Base-by-base conservation (phyloP, 2,329 filamentous ascomycete species). In the Neoarthrinium moseri region DNA sequence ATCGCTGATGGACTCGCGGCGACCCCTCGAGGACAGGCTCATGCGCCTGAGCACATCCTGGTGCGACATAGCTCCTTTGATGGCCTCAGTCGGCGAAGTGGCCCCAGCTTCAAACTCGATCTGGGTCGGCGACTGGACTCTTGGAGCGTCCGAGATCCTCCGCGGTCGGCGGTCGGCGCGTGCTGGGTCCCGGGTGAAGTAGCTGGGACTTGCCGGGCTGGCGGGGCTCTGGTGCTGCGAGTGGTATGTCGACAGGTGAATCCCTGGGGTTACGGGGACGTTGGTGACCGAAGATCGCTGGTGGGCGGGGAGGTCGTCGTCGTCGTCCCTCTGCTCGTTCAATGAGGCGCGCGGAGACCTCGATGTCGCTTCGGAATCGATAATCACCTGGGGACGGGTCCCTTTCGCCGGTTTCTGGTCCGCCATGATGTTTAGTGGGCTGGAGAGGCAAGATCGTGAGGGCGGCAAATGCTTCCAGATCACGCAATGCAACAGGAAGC, bases 1-100 rank as follows among this genome's bases (percentile, higher is more conserved):
- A 43, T 83, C 78, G 21, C 73, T 68, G 43, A 84, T 63, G 27
- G 78, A 80, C 55, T 80, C 72, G 46, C 69, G 69, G 37, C 59
- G 55, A 48, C 70, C 71, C 64, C 71, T 73, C 41, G 60, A 56
- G 43, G 63, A 58, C 48, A 68, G 57, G 56, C 70, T 75, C 59
- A 75, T 66, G 42, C 68, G 65, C 18, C 67, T 68, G 43, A 76
- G 56, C 29, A 71, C 67, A 29, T 74, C 69, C 21, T 65, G 60
- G 45, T 67, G 65, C 13, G 68, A 63, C 47, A 60, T 60, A 22
- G 65, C 61, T 22, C 67, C 68, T 5, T 50, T 51, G n/a, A 50
- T 40, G 3, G 57, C 27, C 43, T 55, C 47, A 2, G 49, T 46
- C 4, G 56, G 50, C 11, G 56, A 60, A 6, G 54, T 50, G 12